phyloP scores from a whole-genome alignment of 495 filamentous ascomycete genomes.

The Staphylotrichum longicolle region DNA sequence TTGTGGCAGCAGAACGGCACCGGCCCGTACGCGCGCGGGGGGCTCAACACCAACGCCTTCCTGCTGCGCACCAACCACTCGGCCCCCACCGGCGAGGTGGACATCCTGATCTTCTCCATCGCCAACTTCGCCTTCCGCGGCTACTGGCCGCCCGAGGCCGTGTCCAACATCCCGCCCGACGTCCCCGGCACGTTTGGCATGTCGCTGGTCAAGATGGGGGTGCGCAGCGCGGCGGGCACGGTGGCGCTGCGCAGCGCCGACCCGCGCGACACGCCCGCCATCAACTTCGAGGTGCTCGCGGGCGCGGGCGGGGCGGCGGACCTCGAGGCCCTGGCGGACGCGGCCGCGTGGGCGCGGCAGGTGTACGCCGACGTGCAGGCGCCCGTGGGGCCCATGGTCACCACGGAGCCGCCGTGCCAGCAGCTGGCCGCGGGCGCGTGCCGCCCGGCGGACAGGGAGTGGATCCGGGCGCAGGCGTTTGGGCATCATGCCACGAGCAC shows the following conservation, averaged over 20 bases:
- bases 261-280: slow-evolving; percentile 42
- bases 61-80: slow-evolving; percentile 17
- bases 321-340: slow-evolving; percentile 50
- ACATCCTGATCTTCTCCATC: slow-evolving; percentile 35
- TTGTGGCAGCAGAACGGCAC: slow-evolving; percentile 12
- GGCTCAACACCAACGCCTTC: slow-evolving; percentile 22
- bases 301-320: slow-evolving; percentile 25
- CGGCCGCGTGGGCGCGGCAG: slow-evolving; percentile 53
- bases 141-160: slow-evolving; percentile 33
- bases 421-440: slow-evolving; percentile 35
- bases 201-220: slow-evolving; percentile 26
- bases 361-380: slow-evolving; percentile 13
- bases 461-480: slow-evolving; percentile 39
- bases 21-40: slow-evolving; percentile 21
- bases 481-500: slow-evolving; percentile 43
- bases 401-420: slow-evolving; percentile 44
- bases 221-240: slow-evolving; percentile 42
- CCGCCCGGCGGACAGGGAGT: slow-evolving; percentile 39
- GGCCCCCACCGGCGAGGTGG: slow-evolving; percentile 17
- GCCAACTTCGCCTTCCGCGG: slow-evolving; percentile 29
- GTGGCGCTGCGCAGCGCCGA: slow-evolving; percentile 41
- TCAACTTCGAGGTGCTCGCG: slow-evolving; percentile 46
- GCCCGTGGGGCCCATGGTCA: slow-evolving; percentile 43
- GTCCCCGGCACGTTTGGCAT: slow-evolving; percentile 17
- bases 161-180: slow-evolving; percentile 13